Base-by-base conservation (phyloP, 1,139 yeast species). In the Zygoascus hellenicus region DNA sequence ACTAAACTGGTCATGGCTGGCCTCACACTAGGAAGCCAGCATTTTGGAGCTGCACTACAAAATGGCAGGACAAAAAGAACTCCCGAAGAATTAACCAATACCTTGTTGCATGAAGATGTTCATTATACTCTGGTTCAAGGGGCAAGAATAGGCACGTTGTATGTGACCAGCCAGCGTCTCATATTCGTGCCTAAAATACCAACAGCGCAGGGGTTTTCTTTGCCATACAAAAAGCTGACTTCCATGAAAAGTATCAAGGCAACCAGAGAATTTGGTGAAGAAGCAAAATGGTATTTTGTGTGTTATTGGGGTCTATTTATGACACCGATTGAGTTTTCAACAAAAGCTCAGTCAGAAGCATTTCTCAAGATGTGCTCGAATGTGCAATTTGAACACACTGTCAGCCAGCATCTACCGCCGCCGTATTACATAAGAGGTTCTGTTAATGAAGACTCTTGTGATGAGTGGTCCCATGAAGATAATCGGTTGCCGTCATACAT, bases 381-480 rank as follows among this genome's bases (percentile, higher is more conserved):
- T 44, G 54, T 63, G 38, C 59, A 63, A 19, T 62, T 63, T 41
- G 66, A 62, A 50, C 64, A 61, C 43, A 57, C 54, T 53, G 62
- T 63, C 32, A 56, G 62, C 32, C 55, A 54, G 17, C 54, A 57
- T 35, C 54, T 63, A 30, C 64, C 67, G 4, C 67, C 66, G 1
- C 53, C 55, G 6, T 61, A 61, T 49, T 48, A 47, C 26, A 39
- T 47, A 7, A 42, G 42, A 5, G 19, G 31, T 5, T 32, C 32
- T n/a, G 26, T 13, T 31, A 36, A 41, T n/a, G 19, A 31, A 1
- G 50, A 42, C 10, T 44, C 40, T 7, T 43, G 43, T 13, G 38
- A 48, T 16, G 50, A 51, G 29, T 48, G 43, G 36, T 48, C 48
- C 30, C 51, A 52, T 13, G 47, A 42, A 2, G 63, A 60, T 46